Conservation (phyloP, 2,329 filamentous ascomycete species). For the Microascus cirrosus region DNA sequence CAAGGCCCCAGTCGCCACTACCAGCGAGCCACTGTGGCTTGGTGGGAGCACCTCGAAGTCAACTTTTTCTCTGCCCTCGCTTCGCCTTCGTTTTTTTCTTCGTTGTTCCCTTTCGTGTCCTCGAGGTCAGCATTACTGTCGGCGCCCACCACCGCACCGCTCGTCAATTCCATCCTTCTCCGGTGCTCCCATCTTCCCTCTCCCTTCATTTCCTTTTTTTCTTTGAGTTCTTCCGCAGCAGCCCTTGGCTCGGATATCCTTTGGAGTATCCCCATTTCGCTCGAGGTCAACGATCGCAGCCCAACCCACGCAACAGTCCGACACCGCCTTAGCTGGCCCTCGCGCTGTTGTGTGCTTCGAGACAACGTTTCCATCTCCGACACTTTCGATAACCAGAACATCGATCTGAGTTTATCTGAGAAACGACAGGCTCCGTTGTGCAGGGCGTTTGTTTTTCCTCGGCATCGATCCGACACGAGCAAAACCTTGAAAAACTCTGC, state of each 20-base stretch:
- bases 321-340: conserved; percentile 3
- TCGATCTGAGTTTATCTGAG: background rate
- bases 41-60: background rate
- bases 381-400: background rate
- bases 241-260: background rate
- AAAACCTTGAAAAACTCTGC: too few species aligned
- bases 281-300: conserved; percentile 1
- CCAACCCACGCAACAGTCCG: background rate
- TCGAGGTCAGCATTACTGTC: conserved; percentile 5
- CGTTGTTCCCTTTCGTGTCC: conserved; percentile 1
- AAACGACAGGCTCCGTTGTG: too few species aligned
- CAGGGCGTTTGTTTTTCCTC: too few species aligned
- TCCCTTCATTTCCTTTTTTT: conserved; percentile 1
- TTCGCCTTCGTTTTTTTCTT: conserved; percentile 6
- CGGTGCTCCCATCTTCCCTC: conserved; percentile 4
- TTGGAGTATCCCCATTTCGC: background rate
- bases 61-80: background rate
- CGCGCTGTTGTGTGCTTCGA: background rate
- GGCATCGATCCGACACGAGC: too few species aligned
- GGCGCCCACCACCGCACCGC: conserved; percentile 1
- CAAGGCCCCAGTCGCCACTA: background rate
- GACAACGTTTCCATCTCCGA: background rate
- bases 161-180: conserved; percentile 3
- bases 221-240: background rate
- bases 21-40: background rate